These are phyloP conservation scores for Heritiera fomes DNA, from an alignment of 345 rosid species.

Conservation along the genomic window DNA sequence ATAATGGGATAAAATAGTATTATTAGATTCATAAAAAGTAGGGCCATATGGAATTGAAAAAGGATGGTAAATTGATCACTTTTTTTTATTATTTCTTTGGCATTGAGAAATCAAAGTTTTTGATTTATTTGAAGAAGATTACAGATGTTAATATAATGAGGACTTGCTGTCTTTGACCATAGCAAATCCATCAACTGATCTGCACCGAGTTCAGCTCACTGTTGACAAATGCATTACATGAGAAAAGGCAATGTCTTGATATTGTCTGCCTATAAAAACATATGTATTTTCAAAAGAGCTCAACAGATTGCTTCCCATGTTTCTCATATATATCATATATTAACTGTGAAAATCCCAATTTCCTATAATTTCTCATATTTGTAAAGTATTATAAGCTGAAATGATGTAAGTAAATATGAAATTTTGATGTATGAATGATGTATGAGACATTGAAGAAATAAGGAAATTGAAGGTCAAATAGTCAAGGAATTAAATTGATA, in stretches of 20 bases:
- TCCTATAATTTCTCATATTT: too few species aligned
- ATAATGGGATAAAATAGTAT: slow-evolving; percentile 16
- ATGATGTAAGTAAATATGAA: too few species aligned
- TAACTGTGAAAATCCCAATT: too few species aligned
- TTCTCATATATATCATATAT: too few species aligned
- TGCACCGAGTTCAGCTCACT: slow-evolving; percentile 2
- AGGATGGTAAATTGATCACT: neutral
- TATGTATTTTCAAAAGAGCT: too few species aligned
- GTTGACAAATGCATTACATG: neutral
- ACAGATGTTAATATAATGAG: neutral
- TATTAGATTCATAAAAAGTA: slow-evolving; percentile 1
- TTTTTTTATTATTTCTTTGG: neutral
- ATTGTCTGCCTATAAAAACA: too few species aligned
- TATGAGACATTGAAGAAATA: too few species aligned
- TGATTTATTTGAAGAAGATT: neutral
- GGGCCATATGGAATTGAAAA: slow-evolving; percentile 18
- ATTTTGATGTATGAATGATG: too few species aligned
- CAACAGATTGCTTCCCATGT: too few species aligned
- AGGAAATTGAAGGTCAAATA: too few species aligned
- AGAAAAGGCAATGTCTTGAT: neutral
- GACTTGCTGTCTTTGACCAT: neutral
- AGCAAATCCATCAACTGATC: neutral
- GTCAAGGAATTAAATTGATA: too few species aligned
- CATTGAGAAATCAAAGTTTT: neutral
- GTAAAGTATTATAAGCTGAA: too few species aligned